Evolutionary conservation across 768 basidiomycete species (phyloP), one percentile per base, ranked within the genome.

Genomic region (Rubroboletus pulcherrimus): DNA sequence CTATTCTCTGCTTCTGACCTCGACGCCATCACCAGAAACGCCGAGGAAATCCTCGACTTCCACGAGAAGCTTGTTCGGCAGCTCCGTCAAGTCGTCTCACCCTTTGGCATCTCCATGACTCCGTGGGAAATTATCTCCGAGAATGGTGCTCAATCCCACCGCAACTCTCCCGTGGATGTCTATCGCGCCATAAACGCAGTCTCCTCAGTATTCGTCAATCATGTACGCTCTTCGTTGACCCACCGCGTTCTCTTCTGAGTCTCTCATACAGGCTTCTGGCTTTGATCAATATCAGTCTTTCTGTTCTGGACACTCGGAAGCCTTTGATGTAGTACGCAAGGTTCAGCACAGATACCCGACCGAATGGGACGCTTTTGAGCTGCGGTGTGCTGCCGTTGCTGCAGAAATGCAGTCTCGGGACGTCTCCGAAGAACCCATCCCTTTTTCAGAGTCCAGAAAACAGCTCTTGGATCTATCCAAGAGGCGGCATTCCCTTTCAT

Each of bases 281-380:
- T 96, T 96, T 61, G 78, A 81, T 54, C 77, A 84, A 2, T 99
- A 99, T 73, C 83, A 93, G 68, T 73, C 79, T 12, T 98, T 93
- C 65, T 98, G 96, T 66, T 83, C 91, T 0, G 86, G 86, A 0
- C 95, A 98, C 65, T 81, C 84, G 49, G 87, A 90, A 61, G 94
- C 93, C 0, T 75, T 89, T 53, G 84, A 89, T 58, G 69, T 92
- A 24, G 76, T 96, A 0, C 83, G 87, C 55, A 81, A 79, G 49
- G 78, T 85, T 19, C 81, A 84, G 38, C 76, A 81, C 35, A 84
- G 84, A 51, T 78, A 84, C 58, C 78, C 84, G 2, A 55, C 76
- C 0, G 92, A 95, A 66, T 95, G 94, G 87, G 87, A 89, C 21
- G 77, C 81, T 9, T 97, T 87, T 63, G 95, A 98, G 65, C 82